Evolutionary conservation across 164 flowering plant species (phyloP).

Genomic region (Cinnamomum micranthum): DNA sequence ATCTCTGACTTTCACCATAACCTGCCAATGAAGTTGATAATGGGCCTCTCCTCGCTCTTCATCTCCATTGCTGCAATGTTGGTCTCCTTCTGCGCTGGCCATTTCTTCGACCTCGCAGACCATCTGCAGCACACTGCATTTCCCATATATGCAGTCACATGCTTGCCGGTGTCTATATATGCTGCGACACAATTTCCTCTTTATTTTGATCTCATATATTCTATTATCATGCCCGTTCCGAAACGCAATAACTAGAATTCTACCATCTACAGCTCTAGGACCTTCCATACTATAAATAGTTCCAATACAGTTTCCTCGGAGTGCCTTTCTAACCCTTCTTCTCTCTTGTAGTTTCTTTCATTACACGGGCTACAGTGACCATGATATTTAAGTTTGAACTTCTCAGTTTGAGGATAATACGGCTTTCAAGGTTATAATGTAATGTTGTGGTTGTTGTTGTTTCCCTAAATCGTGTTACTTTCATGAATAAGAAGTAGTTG

Average conservation of each 20-base stretch:
- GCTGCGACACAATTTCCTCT: constrained; percentile 2
- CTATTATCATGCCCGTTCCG: neutral
- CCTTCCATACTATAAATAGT: too few relatives aligned
- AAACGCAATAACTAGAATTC: neutral
- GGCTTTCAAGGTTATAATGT: too few relatives aligned
- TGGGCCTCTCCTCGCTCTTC: constrained; percentile 22
- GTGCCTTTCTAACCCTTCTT: too few relatives aligned
- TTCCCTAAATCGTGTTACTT: too few relatives aligned
- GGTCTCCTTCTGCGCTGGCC: constrained; percentile 26
- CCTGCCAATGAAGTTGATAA: constrained; percentile 11
- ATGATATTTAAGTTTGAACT: too few relatives aligned
- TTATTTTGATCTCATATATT: constrained; percentile 1
- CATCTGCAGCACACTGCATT: constrained; percentile 6
- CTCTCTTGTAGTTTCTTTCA: too few relatives aligned
- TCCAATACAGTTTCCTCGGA: too few relatives aligned
- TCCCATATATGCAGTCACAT: too few relatives aligned
- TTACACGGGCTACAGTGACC: too few relatives aligned
- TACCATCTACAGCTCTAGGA: neutral
- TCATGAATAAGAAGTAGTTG: too few relatives aligned
- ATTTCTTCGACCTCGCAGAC: constrained; percentile 21
- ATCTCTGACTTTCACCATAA: constrained; percentile 9
- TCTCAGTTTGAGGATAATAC: too few relatives aligned
- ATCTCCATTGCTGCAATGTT: constrained; percentile 22
- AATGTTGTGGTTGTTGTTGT: too few relatives aligned
- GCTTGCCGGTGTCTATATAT: neutral